Base-by-base conservation (phyloP, 306 rosid genomes). In the Pueraria montana region DNA sequence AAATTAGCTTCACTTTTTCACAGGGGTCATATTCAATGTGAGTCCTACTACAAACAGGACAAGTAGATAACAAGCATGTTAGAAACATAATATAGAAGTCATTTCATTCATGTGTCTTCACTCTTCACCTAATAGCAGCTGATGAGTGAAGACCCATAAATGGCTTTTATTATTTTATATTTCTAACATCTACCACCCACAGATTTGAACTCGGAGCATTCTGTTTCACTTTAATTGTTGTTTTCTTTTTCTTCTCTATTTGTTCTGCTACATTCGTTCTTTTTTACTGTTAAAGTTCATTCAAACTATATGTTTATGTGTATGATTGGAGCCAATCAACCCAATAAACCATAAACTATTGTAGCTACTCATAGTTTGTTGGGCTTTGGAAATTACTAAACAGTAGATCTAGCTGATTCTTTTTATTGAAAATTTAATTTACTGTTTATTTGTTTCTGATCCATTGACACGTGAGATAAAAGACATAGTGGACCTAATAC, bases 401-500 rank as follows among this genome's bases (percentile, higher is more conserved):
- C 46, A 3, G 24, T n/a, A 63, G 3, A 2, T 30, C 5, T 63
- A 61, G 5, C 11, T 32, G 20, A 3, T 16, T 32, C 12, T 32
- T 14, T 32, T 63, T 63, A 14, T 7, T 16, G 43, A 64, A 32
- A 32, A 30, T 1, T 30, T 30, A 26, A 18, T 17, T 26, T 63
- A 13, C 2, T 30, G 69, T 5, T 16, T n/a, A 34, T 34, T 65
- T 64, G 13, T 30, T 30, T 27, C 69, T 63, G 21, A 30, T 16
- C 45, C 23, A 8, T 17, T 8, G 13, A 64, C 24, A 17, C 43
- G n/a, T n/a, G 72, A 30, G 42, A 63, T 36, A 9, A 65, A 34
- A 65, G 38, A 34, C 48, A 65, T 36, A 18, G 73, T 67, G 50
- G 50, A 67, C 73, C 72, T 17, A 17, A 4, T 34, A 8, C 71